phyloP scores from a whole-genome alignment of 1,139 yeast species.

The Yueomyces sp. region DNA sequence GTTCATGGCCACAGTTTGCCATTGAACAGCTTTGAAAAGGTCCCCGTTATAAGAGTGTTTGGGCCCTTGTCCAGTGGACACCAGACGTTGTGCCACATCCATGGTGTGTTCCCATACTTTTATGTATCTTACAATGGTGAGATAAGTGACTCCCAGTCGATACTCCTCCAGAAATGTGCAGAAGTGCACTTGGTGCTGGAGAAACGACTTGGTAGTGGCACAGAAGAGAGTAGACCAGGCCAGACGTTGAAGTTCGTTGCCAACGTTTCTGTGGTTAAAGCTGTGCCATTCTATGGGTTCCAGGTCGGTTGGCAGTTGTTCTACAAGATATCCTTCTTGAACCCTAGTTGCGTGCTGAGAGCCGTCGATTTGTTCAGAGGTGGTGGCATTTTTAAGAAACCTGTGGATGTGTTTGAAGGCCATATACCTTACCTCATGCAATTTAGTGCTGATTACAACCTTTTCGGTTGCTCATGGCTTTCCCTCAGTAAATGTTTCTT shows the following conservation, averaged over 20 bases:
- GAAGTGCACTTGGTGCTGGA: conserved; percentile 21
- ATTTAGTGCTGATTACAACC: conserved; percentile 69
- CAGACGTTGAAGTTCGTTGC: conserved; percentile 41
- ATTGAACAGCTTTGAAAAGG: conserved; percentile 31
- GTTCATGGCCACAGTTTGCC: conserved; percentile 17
- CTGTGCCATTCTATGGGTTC: conserved; percentile 75
- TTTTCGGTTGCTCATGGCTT: conserved; percentile 79
- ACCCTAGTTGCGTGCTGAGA: conserved; percentile 48
- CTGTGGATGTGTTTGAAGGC: conserved; percentile 51
- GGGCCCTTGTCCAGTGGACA: conserved; percentile 52
- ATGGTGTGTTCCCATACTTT: conserved; percentile 74
- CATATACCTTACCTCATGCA: conserved; percentile 72
- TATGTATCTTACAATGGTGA: conserved; percentile 45
- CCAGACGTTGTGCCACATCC: conserved; percentile 56
- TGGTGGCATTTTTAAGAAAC: conserved; percentile 27
- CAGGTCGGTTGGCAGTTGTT: conserved; percentile 50
- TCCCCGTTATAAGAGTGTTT: conserved; percentile 67
- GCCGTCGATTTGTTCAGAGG: conserved; percentile 49
- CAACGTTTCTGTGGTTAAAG: conserved; percentile 56
- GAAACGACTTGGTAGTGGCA: conserved; percentile 1
- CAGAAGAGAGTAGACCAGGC: conserved; percentile 5
- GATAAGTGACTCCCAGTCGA: conserved; percentile 15
- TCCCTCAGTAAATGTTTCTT: conserved; percentile 26
- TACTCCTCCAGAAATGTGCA: conserved; percentile 18
- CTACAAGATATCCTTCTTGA: conserved; percentile 55